Conservation (phyloP, 2,329 filamentous ascomycete species). For the Tolypocladium nubicola region DNA sequence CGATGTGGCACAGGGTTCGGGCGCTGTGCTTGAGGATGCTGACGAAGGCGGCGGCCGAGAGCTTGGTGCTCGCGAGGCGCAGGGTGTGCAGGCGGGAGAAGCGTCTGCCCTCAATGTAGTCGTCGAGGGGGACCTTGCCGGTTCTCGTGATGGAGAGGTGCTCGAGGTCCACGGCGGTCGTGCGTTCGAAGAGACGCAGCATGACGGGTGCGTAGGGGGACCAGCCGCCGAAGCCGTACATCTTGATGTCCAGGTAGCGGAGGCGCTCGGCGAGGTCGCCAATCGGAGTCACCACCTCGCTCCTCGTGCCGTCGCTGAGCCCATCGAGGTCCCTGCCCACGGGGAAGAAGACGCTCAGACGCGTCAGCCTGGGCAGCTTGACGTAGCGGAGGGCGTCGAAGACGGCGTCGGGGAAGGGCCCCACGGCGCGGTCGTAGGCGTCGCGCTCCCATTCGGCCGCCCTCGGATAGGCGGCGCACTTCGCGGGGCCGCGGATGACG, state of each 20-base stretch:
- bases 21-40: not conserved
- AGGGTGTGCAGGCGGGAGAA: not conserved
- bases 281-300: not conserved
- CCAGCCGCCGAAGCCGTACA: too few species aligned
- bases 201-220: too few species aligned
- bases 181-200: not conserved
- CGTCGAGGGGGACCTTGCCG: not conserved
- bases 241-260: not conserved
- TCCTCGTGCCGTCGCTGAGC: not conserved
- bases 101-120: not conserved
- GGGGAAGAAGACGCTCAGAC: not conserved
- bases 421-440: not conserved
- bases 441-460: too few species aligned
- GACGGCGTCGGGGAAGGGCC: not conserved
- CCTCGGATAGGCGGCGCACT: too few species aligned
- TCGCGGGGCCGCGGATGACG: too few species aligned
- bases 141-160: not conserved
- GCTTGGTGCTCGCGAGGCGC: not conserved
- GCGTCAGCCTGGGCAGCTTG: not conserved
- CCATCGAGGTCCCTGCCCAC: fast-evolving
- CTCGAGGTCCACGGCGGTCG: not conserved
- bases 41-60: not conserved
- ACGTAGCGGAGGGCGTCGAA: not conserved
- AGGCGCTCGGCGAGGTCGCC: not conserved
- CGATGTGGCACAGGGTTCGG: not conserved